phyloP scores from a whole-genome alignment of 2,329 filamentous ascomycete species.

The Phialemoniopsis sp. region DNA sequence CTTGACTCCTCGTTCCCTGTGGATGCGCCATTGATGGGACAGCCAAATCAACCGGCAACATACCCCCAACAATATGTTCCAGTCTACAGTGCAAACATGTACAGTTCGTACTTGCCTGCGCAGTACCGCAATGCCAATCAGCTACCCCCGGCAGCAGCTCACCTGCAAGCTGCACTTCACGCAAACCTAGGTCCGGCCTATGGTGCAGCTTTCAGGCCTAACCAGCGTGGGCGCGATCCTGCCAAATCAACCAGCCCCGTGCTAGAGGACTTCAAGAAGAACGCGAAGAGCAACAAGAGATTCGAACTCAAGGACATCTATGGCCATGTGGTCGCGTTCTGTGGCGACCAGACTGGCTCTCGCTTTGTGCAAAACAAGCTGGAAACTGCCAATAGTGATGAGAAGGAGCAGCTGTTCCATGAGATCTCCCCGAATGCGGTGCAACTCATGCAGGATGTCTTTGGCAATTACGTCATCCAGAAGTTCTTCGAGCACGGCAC shows the following conservation, averaged over 20 bases:
- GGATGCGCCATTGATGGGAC: too few species aligned
- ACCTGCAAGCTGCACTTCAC: too few species aligned
- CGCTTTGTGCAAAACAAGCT: slow-evolving; percentile 94
- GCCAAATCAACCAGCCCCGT: slow-evolving; percentile 64
- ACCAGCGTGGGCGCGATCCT: slow-evolving; percentile 12
- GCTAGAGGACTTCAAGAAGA: slow-evolving; percentile 76
- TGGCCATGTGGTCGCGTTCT: slow-evolving; percentile 85
- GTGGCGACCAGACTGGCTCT: slow-evolving; percentile 92
- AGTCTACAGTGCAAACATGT: too few species aligned
- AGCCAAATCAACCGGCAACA: too few species aligned
- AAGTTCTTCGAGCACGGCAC: slow-evolving; percentile 97
- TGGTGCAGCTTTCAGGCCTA: too few species aligned
- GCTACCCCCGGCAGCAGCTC: too few species aligned
- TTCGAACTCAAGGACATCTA: slow-evolving; percentile 86
- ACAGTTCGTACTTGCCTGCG: too few species aligned
- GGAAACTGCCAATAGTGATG: slow-evolving; percentile 88
- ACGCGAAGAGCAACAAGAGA: slow-evolving; percentile 65
- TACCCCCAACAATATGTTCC: too few species aligned
- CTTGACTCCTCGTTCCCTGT: not conserved
- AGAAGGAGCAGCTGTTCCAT: slow-evolving; percentile 85
- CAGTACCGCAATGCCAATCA: too few species aligned
- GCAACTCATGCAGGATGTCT: slow-evolving; percentile 92
- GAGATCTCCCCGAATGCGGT: slow-evolving; percentile 83
- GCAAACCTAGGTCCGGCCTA: too few species aligned
- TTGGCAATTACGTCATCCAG: slow-evolving; percentile 97